Evolutionary conservation across 345 rosid species (phyloP).

Genomic region (Excoecaria cochinchinensis): DNA sequence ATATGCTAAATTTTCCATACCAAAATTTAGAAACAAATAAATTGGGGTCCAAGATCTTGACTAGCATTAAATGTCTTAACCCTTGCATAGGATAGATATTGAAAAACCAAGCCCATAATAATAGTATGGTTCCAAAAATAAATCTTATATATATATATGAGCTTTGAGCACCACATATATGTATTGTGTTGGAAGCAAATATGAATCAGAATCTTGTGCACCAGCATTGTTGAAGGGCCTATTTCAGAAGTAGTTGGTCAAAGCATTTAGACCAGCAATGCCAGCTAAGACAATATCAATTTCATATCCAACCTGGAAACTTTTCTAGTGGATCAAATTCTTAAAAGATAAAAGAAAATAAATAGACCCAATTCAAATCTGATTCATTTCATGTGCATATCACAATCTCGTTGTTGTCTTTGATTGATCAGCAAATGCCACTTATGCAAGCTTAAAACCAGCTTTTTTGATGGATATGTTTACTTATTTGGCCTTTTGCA

Average conservation of each 20-base stretch:
- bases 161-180: conserved; percentile 11
- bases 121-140: not conserved
- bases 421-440: conserved; percentile 12
- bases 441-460: conserved; percentile 21
- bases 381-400: conserved; percentile 14
- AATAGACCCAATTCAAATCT: conserved; percentile 11
- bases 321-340: conserved; percentile 24
- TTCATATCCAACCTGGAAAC: conserved; percentile 11
- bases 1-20: not conserved
- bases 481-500: conserved; percentile 5
- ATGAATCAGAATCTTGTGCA: conserved; percentile 25
- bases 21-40: not conserved
- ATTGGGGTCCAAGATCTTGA: not conserved
- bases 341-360: not conserved
- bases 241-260: conserved; percentile 18
- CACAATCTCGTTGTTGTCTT: conserved; percentile 15
- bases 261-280: conserved; percentile 21
- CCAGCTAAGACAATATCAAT: conserved; percentile 12
- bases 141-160: not conserved
- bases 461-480: not conserved
- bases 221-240: conserved; percentile 16
- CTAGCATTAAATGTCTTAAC: not conserved
- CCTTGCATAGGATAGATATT: not conserved
- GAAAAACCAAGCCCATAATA: no score
- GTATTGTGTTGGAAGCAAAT: conserved; percentile 15